Percentiles rank a stretch among this genome's conserved stretches.
These are phyloP conservation scores for Sicyos edulis DNA, from an alignment of 306 rosid species.

Conservation along the genomic window DNA sequence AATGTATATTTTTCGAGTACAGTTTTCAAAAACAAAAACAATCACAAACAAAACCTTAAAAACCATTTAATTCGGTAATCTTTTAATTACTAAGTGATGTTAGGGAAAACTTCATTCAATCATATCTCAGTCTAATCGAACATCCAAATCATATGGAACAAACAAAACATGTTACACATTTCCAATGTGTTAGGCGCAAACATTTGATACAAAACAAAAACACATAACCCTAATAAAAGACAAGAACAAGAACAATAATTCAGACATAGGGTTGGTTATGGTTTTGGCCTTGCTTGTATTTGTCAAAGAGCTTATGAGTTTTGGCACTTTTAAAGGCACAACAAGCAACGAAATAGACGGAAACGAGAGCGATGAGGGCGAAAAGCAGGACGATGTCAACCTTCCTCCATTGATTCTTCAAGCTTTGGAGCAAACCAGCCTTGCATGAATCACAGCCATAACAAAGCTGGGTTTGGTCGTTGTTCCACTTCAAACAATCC, in stretches of 20 bases:
- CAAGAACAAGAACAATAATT: not conserved
- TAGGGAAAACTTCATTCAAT: too few relatives aligned
- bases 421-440: not conserved
- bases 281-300: conserved; percentile 3
- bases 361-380: not conserved
- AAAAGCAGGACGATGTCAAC: conserved; percentile 5
- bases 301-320: not conserved
- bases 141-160: not conserved
- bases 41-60: too few relatives aligned
- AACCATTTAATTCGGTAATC: too few relatives aligned
- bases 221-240: not conserved
- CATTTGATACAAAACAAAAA: not conserved
- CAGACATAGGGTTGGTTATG: not conserved
- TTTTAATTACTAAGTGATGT: too few relatives aligned
- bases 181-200: too few relatives aligned
- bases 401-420: conserved; percentile 18
- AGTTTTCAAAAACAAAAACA: too few relatives aligned
- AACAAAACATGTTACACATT: too few relatives aligned
- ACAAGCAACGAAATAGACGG: not conserved
- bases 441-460: conserved; percentile 15
- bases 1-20: too few relatives aligned
- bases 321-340: conserved; percentile 5
- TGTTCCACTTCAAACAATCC: conserved; percentile 17
- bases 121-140: not conserved
- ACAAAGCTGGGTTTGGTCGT: conserved; percentile 15